phyloP scores from a whole-genome alignment of 164 flowering plant species.

The Chimonanthus salicifolius region DNA sequence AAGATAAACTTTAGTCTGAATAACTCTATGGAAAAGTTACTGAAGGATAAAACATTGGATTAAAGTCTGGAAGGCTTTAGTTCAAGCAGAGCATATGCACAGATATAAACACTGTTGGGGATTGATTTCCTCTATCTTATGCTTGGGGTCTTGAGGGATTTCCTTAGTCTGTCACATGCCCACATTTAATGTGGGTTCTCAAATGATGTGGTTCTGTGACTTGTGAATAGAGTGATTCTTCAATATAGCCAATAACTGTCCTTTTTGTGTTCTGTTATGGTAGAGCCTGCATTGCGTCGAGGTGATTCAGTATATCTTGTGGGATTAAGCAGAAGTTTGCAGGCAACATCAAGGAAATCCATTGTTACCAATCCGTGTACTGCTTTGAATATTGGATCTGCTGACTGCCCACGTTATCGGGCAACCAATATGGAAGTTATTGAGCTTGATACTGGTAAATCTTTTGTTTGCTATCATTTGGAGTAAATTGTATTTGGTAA shows the following conservation, averaged over 20 bases:
- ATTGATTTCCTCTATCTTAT: background rate
- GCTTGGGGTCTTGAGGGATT: background rate
- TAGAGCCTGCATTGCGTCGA: constrained; percentile 85
- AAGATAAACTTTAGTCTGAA: too few species aligned
- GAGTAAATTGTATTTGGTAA: constrained; percentile 6
- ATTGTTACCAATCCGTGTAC: constrained; percentile 90
- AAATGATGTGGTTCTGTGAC: background rate
- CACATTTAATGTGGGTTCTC: background rate
- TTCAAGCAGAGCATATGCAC: too few species aligned
- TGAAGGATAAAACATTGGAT: too few species aligned
- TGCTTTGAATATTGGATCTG: constrained; percentile 83
- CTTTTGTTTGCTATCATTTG: background rate
- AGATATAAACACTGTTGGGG: background rate
- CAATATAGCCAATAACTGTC: background rate
- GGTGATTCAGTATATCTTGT: constrained; percentile 91
- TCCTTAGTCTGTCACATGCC: background rate
- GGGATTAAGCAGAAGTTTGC: constrained; percentile 83
- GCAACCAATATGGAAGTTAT: constrained; percentile 97
- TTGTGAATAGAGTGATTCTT: background rate
- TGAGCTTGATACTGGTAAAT: constrained; percentile 87
- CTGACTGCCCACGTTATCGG: constrained; percentile 88
- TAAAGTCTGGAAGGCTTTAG: too few species aligned
- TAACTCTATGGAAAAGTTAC: too few species aligned
- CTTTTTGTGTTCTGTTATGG: constrained; percentile 7
- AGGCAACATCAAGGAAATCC: constrained; percentile 94